Evolutionary conservation across 768 basidiomycete genomes (phyloP).

Genomic region (Boletus coccyginus): DNA sequence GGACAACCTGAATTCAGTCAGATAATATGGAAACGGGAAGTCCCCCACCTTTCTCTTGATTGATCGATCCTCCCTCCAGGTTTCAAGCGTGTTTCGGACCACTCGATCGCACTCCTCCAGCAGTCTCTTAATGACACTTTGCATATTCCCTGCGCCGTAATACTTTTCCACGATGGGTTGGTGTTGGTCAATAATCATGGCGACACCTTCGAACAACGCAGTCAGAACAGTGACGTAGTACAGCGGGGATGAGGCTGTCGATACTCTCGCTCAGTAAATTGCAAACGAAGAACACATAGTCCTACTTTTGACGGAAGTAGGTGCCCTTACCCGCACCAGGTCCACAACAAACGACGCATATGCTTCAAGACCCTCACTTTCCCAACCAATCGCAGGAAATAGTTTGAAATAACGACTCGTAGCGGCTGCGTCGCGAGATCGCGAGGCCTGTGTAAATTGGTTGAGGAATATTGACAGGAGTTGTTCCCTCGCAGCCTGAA

Average conservation of each 20-base stretch:
- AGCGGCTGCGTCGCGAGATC: constrained; percentile 75
- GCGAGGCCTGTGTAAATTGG: constrained; percentile 83
- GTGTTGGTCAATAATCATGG: constrained; percentile 95
- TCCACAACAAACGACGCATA: constrained; percentile 94
- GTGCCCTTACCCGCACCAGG: constrained; percentile 75
- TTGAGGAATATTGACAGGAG: constrained; percentile 74
- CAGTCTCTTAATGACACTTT: constrained; percentile 67
- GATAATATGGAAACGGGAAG: neutral
- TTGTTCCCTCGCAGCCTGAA: constrained; percentile 69
- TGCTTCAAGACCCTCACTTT: constrained; percentile 84
- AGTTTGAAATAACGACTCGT: constrained; percentile 96
- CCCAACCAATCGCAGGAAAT: constrained; percentile 94
- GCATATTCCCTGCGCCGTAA: constrained; percentile 89
- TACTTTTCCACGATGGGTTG: constrained; percentile 98
- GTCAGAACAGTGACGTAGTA: constrained; percentile 91
- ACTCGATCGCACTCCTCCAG: constrained; percentile 87
- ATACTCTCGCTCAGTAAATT: constrained; percentile 4
- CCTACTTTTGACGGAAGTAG: constrained; percentile 80
- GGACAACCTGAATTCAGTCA: neutral
- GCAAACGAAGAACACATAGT: constrained; percentile 6
- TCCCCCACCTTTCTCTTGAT: constrained; percentile 71
- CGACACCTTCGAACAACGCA: constrained; percentile 91
- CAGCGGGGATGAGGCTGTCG: constrained; percentile 81
- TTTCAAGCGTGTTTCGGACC: constrained; percentile 65
- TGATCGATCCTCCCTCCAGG: constrained; percentile 90